phyloP scores from a whole-genome alignment of 805 yeast genomes.

The Starmerella davenportii region DNA sequence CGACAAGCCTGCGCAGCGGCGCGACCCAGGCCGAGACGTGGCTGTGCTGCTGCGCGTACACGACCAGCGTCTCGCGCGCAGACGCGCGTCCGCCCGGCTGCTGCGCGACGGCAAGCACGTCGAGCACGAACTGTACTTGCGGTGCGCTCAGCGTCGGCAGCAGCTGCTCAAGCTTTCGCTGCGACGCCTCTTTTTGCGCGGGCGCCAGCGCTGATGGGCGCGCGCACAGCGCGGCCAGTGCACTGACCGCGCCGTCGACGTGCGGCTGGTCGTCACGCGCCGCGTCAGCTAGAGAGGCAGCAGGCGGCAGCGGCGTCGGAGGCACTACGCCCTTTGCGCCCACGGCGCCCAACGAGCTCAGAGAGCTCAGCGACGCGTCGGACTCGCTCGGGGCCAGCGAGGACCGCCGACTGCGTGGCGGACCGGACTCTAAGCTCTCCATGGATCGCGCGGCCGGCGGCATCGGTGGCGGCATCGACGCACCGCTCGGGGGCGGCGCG shows the following conservation, averaged over 20 bases:
- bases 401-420: too few relatives aligned
- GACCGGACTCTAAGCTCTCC: background rate
- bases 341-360: background rate
- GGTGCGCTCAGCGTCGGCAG: conserved; percentile 1
- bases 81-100: conserved; percentile 19
- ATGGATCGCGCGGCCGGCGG: background rate
- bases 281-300: background rate
- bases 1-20: conserved; percentile 42
- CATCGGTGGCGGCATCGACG: conserved; percentile 3
- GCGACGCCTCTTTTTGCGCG: background rate
- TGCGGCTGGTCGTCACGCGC: background rate
- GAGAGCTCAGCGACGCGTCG: too few relatives aligned
- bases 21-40: conserved; percentile 50
- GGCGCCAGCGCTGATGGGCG: background rate
- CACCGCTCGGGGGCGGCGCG: conserved; percentile 1
- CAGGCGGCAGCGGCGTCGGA: background rate
- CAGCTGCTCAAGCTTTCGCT: conserved; percentile 1
- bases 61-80: conserved; percentile 12
- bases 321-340: background rate
- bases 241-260: background rate
- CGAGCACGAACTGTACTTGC: conserved; percentile 4
- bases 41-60: conserved; percentile 34
- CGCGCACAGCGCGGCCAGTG: background rate
- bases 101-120: conserved; percentile 4
- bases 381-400: too few relatives aligned